Evolutionary conservation across 1,284 basidiomycete species (phyloP).

Genomic region (Puccinia coronata): DNA sequence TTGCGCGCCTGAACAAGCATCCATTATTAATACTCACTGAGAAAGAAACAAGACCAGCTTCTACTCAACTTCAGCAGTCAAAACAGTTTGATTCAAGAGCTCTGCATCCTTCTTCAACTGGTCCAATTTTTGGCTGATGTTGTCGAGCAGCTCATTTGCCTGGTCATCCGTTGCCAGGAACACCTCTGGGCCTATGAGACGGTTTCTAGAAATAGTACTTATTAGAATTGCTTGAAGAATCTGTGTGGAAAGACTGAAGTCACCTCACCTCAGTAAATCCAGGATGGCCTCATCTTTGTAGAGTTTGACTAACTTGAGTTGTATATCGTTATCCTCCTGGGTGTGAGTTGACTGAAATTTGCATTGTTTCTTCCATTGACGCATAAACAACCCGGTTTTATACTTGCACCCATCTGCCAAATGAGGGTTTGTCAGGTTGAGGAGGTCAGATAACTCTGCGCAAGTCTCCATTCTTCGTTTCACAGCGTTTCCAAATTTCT

Average conservation of each 20-base stretch:
- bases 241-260: not conserved
- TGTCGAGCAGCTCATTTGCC: not conserved
- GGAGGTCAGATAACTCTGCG: not conserved
- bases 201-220: not conserved
- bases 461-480: not conserved
- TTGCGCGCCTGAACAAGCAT: too few relatives aligned
- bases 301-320: not conserved
- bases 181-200: not conserved
- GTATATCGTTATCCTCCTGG: not conserved
- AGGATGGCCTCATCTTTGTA: not conserved
- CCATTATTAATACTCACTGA: too few relatives aligned
- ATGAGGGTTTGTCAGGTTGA: not conserved
- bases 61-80: too few relatives aligned
- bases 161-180: not conserved
- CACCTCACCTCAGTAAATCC: not conserved
- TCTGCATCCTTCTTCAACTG: not conserved
- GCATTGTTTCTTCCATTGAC: not conserved
- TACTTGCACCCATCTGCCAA: not conserved
- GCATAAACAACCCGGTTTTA: not conserved
- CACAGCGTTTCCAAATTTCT: too few relatives aligned
- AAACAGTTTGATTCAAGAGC: too few relatives aligned
- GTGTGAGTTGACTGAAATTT: not conserved
- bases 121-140: not conserved
- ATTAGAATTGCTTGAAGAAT: too few relatives aligned
- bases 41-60: too few relatives aligned